Evolutionary conservation across 306 rosid species (phyloP).

Genomic region (Gleditsia sinensis): DNA sequence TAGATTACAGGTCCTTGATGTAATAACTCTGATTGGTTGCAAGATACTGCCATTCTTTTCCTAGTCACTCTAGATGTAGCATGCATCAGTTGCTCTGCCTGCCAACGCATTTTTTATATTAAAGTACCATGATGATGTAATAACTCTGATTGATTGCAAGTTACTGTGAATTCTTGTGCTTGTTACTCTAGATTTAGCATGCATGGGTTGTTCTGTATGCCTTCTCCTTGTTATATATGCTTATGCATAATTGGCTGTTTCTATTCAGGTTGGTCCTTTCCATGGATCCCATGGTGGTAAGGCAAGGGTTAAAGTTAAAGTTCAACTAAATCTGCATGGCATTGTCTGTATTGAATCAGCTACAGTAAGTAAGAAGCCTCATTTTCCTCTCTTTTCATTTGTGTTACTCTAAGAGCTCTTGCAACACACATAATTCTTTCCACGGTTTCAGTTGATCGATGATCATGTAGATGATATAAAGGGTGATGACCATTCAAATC

Average conservation of each 20-base stretch:
- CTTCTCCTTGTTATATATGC: conserved; percentile 24
- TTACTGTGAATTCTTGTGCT: neutral
- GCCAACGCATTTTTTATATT: neutral
- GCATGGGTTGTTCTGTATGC: conserved; percentile 11
- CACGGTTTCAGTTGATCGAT: conserved; percentile 64
- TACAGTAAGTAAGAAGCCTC: conserved; percentile 58
- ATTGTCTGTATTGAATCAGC: conserved; percentile 82
- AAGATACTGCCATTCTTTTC: neutral
- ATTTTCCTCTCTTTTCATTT: conserved; percentile 25
- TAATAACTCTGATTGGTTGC: neutral
- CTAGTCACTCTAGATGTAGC: neutral
- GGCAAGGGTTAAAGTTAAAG: conserved; percentile 76
- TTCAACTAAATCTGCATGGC: conserved; percentile 77
- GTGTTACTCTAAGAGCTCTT: conserved; percentile 25
- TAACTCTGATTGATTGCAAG: neutral
- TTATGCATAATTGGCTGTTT: conserved; percentile 24
- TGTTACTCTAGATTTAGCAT: neutral
- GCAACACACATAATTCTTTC: conserved; percentile 29
- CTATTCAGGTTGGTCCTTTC: conserved; percentile 84
- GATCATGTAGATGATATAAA: conserved; percentile 53
- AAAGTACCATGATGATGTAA: neutral
- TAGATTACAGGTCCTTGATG: neutral
- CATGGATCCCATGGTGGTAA: conserved; percentile 56
- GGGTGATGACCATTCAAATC: conserved; percentile 43
- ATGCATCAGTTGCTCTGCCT: neutral